These are phyloP conservation scores for Dillenia suffruticosa DNA, from an alignment of 164 flowering plant species.

Conservation along the genomic window DNA sequence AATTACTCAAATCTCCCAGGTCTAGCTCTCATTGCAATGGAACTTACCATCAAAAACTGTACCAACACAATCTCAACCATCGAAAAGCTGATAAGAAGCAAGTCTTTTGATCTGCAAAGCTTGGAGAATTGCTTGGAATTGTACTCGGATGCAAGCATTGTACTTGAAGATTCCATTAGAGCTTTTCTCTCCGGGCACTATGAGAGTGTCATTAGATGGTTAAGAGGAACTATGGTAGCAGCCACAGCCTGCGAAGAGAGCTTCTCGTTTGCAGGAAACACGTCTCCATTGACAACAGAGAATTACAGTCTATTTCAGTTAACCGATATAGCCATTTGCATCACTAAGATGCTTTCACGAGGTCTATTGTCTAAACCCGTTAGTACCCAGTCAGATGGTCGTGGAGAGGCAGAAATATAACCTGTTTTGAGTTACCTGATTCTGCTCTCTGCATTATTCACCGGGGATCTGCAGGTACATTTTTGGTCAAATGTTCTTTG, in stretches of 20 bases:
- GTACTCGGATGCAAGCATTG: conserved; percentile 22
- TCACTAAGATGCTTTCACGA: conserved; percentile 17
- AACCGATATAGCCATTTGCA: conserved; percentile 37
- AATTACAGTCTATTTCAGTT: conserved; percentile 29
- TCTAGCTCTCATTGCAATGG: conserved; percentile 31
- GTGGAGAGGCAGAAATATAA: too few relatives aligned
- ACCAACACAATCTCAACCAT: conserved; percentile 23
- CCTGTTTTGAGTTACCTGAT: too few relatives aligned
- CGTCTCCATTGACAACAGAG: conserved; percentile 31
- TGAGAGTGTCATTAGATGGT: conserved; percentile 12
- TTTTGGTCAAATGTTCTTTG: too few relatives aligned
- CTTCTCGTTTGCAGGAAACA: conserved; percentile 19
- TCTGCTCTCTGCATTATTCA: too few relatives aligned
- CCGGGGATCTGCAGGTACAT: too few relatives aligned
- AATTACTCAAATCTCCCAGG: conserved; percentile 26
- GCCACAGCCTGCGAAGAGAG: conserved; percentile 31
- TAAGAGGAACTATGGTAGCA: conserved; percentile 34
- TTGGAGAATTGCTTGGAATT: conserved; percentile 34
- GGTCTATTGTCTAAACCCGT: too few relatives aligned
- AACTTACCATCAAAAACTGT: conserved; percentile 33
- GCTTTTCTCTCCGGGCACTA: conserved; percentile 18
- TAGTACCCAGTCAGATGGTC: too few relatives aligned
- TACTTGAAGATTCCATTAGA: conserved; percentile 14
- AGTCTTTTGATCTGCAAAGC: conserved; percentile 12
- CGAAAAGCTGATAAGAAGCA: conserved; percentile 4